These are phyloP conservation scores for Tilletia walkeri DNA, from an alignment of 1,284 basidiomycete species.

Conservation along the genomic window DNA sequence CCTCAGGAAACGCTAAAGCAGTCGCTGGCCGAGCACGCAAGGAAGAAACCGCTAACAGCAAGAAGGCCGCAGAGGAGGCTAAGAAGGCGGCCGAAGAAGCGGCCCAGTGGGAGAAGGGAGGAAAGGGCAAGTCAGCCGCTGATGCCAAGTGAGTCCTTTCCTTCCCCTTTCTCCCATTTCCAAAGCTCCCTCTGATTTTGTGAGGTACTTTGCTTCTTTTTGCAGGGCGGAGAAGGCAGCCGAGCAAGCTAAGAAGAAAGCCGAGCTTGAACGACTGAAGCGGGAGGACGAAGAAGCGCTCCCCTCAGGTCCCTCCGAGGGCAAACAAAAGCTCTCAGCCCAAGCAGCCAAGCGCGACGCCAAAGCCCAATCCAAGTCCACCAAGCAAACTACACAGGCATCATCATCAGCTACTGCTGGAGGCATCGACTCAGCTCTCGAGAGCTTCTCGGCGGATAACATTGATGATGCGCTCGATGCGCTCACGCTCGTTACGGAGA, in stretches of 20 bases:
- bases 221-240: slow-evolving; percentile 61
- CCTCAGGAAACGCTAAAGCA: slow-evolving; percentile 32
- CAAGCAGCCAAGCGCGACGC: slow-evolving; percentile 62
- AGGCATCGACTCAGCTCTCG: slow-evolving; percentile 39
- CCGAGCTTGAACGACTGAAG: slow-evolving; percentile 59
- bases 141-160: slow-evolving; percentile 63
- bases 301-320: slow-evolving; percentile 49
- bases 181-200: not conserved
- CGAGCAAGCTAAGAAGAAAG: slow-evolving; percentile 59
- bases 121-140: slow-evolving; percentile 66
- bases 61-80: slow-evolving; percentile 64
- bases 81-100: slow-evolving; percentile 70
- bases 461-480: slow-evolving; percentile 90
- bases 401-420: slow-evolving; percentile 16
- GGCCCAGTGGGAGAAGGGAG: slow-evolving; percentile 72
- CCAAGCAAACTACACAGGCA: slow-evolving; percentile 20
- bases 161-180: not conserved
- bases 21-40: slow-evolving; percentile 69
- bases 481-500: slow-evolving; percentile 81
- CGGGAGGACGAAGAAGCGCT: slow-evolving; percentile 79
- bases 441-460: slow-evolving; percentile 73
- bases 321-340: slow-evolving; percentile 8
- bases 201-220: not conserved
- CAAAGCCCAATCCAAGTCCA: slow-evolving; percentile 62
- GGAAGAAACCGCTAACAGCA: slow-evolving; percentile 83